Conservation (phyloP, 805 yeast species). For the Barnettozyma vustinii region DNA sequence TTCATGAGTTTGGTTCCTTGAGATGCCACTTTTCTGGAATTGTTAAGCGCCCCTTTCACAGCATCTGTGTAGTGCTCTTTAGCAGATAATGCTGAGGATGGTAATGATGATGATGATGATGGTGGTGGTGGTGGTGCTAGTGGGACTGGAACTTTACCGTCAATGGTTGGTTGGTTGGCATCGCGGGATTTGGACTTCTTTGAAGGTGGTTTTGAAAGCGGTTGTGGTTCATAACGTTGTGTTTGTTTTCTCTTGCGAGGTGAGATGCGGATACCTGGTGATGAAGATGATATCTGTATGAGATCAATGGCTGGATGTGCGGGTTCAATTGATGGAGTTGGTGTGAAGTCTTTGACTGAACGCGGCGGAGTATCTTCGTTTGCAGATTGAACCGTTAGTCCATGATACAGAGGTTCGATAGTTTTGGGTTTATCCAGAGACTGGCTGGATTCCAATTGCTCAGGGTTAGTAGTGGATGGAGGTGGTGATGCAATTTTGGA, state of each 20-base stretch:
- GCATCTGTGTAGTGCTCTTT: background rate
- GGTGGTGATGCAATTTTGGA: background rate
- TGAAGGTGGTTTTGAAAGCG: background rate
- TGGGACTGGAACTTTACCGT: background rate
- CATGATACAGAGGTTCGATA: background rate
- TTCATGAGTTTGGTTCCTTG: background rate
- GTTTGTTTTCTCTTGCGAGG: background rate
- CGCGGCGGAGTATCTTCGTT: too few relatives aligned
- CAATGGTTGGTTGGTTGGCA: conserved; percentile 1
- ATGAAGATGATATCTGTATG: background rate
- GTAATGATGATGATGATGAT: too few relatives aligned
- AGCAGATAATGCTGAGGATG: background rate
- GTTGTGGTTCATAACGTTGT: background rate
- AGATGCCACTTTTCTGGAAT: background rate
- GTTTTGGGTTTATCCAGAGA: background rate
- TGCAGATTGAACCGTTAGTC: background rate
- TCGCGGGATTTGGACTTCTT: background rate
- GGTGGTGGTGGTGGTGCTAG: background rate
- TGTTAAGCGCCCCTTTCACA: background rate
- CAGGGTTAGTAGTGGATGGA: background rate
- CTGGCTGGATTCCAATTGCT: background rate
- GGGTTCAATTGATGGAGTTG: background rate
- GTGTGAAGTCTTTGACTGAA: too few relatives aligned
- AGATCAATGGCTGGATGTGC: background rate
- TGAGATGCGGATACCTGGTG: background rate